Conservation (phyloP, 495 filamentous ascomycete genomes). For the Penicillium crystallinum region DNA sequence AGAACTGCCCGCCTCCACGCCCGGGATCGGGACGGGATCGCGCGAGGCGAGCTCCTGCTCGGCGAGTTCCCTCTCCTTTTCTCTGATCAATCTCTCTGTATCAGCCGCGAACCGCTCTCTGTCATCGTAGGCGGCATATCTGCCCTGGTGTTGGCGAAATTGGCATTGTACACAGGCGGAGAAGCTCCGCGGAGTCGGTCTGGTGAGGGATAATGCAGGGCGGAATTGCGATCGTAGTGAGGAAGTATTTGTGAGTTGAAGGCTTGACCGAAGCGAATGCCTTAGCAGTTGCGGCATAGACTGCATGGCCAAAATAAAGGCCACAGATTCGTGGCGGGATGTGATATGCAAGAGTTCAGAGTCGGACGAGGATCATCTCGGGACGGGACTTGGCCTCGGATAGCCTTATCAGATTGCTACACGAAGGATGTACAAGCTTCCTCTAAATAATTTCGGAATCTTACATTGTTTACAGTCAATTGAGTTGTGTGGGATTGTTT, state of each 20-base stretch:
- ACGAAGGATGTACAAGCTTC: neutral
- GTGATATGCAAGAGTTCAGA: conserved; percentile 7
- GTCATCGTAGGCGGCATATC: conserved; percentile 21
- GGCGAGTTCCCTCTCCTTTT: conserved; percentile 7
- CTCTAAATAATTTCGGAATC: neutral
- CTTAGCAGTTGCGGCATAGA: conserved; percentile 38
- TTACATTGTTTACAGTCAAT: neutral
- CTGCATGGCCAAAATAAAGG: conserved; percentile 36
- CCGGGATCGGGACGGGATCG: conserved; percentile 14
- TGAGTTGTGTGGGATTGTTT: neutral
- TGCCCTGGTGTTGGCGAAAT: conserved; percentile 26
- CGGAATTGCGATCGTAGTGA: conserved; percentile 14
- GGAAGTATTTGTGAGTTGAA: conserved; percentile 22
- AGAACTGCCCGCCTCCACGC: conserved; percentile 21
- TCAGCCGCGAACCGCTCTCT: conserved; percentile 14
- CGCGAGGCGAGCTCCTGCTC: conserved; percentile 12
- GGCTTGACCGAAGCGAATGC: conserved; percentile 33
- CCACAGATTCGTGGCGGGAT: conserved; percentile 15
- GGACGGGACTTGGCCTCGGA: conserved; percentile 10
- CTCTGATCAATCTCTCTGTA: conserved; percentile 14
- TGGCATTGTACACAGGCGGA: conserved; percentile 38
- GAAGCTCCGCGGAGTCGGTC: conserved; percentile 25
- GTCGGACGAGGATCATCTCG: conserved; percentile 9
- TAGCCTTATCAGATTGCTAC: conserved; percentile 13
- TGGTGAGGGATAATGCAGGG: conserved; percentile 19